phyloP scores from a whole-genome alignment of 2,329 filamentous ascomycete species.

The Ceratocystis huliohia region DNA sequence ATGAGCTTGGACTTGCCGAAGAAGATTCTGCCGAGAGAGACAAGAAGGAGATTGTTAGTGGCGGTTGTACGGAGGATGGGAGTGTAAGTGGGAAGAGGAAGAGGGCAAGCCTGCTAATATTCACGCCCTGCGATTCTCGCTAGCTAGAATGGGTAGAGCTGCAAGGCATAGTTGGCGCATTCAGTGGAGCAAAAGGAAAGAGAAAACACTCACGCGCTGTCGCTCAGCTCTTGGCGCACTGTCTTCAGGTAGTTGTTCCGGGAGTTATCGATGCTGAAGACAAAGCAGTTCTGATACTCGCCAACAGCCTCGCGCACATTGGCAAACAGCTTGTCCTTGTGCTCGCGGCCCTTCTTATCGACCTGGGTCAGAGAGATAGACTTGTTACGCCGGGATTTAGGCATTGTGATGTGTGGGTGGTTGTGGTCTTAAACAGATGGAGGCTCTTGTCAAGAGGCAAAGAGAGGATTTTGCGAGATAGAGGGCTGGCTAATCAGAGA shows the following conservation, averaged over 20 bases:
- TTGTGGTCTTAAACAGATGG: not conserved
- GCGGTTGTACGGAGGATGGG: not conserved
- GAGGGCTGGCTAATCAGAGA: not conserved
- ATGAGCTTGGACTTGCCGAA: constrained; percentile 99
- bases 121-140: no score
- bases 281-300: constrained; percentile 80
- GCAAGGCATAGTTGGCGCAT: no score
- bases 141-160: no score
- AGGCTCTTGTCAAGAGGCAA: not conserved
- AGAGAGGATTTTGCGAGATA: not conserved
- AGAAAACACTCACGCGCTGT: constrained; percentile 56
- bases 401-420: constrained; percentile 48
- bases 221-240: constrained; percentile 69
- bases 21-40: constrained; percentile 54
- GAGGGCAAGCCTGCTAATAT: not conserved
- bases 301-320: constrained; percentile 77
- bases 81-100: not conserved
- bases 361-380: constrained; percentile 85
- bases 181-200: not conserved
- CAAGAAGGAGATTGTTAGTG: not conserved
- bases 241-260: constrained; percentile 93
- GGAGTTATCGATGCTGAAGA: constrained; percentile 94
- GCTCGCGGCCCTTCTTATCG: constrained; percentile 82
- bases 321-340: constrained; percentile 77
- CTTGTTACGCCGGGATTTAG: constrained; percentile 87